phyloP scores from a whole-genome alignment of 208 protist species.

The Leishmania amazonensis region DNA sequence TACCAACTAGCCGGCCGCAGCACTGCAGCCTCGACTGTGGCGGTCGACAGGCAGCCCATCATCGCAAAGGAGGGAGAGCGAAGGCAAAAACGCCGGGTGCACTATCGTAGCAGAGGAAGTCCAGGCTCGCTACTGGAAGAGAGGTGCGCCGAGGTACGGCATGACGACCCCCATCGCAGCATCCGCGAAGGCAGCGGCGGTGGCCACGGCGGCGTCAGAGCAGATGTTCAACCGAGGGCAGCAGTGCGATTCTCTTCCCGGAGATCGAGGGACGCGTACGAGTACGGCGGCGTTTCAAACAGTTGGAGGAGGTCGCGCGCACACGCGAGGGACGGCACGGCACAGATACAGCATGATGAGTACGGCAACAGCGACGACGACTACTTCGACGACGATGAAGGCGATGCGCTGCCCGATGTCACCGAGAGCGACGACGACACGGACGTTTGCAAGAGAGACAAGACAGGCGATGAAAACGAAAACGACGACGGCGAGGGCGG shows the following conservation, averaged over 20 bases:
- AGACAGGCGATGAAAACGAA: neutral
- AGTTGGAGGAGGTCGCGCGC: neutral
- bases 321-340: neutral
- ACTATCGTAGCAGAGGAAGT: neutral
- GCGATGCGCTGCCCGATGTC: neutral
- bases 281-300: neutral
- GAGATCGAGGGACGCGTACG: neutral
- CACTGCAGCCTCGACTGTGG: neutral
- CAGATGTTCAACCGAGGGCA: neutral
- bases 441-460: neutral
- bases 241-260: neutral
- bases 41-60: neutral
- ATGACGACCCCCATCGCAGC: neutral
- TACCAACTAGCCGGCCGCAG: conserved; percentile 42
- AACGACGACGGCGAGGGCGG: neutral
- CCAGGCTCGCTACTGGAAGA: neutral
- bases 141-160: neutral
- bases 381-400: neutral
- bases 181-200: neutral
- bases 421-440: neutral
- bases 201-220: neutral
- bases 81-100: neutral
- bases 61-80: neutral
- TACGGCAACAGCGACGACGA: neutral
- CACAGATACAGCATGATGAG: neutral